Conservation (phyloP, 257 asterid genomes). For the Paraleonurus japonicus region DNA sequence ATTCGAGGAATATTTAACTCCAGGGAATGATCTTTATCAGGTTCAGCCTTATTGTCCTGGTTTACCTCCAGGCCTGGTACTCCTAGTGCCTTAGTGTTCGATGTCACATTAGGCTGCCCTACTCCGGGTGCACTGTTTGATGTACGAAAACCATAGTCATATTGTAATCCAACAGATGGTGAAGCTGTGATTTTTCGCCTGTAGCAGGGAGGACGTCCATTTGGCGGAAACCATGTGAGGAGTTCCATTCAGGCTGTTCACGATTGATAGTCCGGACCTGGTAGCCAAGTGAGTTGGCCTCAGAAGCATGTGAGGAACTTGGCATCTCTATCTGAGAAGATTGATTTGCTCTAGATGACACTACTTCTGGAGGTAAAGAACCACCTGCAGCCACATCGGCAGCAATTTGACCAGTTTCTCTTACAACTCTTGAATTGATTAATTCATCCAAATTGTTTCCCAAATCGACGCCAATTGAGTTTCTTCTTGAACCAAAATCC, state of each 20-base stretch:
- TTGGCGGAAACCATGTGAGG: conserved; percentile 36
- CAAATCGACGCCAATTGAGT: conserved; percentile 57
- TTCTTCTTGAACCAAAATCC: conserved; percentile 70
- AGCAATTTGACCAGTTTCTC: conserved; percentile 44
- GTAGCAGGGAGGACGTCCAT: conserved; percentile 31
- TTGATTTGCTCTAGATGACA: conserved; percentile 38
- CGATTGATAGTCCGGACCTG: conserved; percentile 35
- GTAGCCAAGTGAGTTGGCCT: conserved; percentile 43
- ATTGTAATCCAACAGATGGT: conserved; percentile 31
- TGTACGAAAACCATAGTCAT: conserved; percentile 43
- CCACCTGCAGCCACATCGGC: conserved; percentile 33
- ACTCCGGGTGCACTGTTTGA: conserved; percentile 38
- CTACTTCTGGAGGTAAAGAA: conserved; percentile 36
- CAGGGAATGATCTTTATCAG: conserved; percentile 40
- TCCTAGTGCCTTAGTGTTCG: conserved; percentile 35
- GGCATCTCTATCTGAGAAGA: conserved; percentile 44
- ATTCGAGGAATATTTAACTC: conserved; percentile 37
- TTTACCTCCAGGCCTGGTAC: conserved; percentile 36
- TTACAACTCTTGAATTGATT: conserved; percentile 46
- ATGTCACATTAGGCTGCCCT: conserved; percentile 40
- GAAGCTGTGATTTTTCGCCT: conserved; percentile 33
- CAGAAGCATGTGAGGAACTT: conserved; percentile 42
- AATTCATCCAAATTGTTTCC: conserved; percentile 73
- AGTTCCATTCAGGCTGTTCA: conserved; percentile 53
- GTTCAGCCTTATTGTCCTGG: conserved; percentile 43